phyloP scores from a whole-genome alignment of 129 eudicot species.

The Silybum marianum region DNA sequence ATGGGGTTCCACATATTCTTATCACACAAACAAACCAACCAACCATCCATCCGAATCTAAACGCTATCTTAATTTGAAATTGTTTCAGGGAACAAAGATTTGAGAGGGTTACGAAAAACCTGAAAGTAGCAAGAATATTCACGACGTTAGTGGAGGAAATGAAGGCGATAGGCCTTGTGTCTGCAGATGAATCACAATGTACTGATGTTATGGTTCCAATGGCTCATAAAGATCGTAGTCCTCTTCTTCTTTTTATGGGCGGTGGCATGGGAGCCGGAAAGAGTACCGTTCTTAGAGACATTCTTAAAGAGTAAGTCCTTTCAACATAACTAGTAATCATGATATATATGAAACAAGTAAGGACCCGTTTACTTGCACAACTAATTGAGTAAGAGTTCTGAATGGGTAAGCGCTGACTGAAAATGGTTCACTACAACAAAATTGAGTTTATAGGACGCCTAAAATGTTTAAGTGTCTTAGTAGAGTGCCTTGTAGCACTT shows the following conservation, averaged over 20 bases:
- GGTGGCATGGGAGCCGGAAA: slow-evolving; percentile 99
- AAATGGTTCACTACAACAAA: not conserved
- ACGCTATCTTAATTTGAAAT: not conserved
- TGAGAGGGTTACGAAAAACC: slow-evolving; percentile 85
- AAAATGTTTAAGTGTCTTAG: not conserved
- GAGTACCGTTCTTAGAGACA: slow-evolving; percentile 95
- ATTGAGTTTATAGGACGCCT: not conserved
- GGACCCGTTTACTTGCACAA: not conserved
- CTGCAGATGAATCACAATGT: slow-evolving; percentile 34
- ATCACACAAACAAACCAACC: not conserved
- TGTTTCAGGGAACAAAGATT: slow-evolving; percentile 83
- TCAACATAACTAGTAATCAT: not conserved
- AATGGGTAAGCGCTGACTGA: not conserved
- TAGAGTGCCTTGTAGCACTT: not conserved
- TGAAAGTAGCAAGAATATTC: slow-evolving; percentile 91
- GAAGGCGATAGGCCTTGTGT: slow-evolving; percentile 38
- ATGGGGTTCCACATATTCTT: not conserved
- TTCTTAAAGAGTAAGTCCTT: slow-evolving; percentile 77
- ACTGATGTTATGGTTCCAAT: slow-evolving; percentile 46
- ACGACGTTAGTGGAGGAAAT: slow-evolving; percentile 70
- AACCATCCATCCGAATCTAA: not conserved
- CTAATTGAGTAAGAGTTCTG: no score
- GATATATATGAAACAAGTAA: not conserved
- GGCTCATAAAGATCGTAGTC: slow-evolving; percentile 72
- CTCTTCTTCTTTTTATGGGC: slow-evolving; percentile 96